A percentile compares a stretch with the other conserved stretches of the same genome.
Evolutionary conservation across 305 asterid species (phyloP).

Genomic region (Fraxinus albicans): DNA sequence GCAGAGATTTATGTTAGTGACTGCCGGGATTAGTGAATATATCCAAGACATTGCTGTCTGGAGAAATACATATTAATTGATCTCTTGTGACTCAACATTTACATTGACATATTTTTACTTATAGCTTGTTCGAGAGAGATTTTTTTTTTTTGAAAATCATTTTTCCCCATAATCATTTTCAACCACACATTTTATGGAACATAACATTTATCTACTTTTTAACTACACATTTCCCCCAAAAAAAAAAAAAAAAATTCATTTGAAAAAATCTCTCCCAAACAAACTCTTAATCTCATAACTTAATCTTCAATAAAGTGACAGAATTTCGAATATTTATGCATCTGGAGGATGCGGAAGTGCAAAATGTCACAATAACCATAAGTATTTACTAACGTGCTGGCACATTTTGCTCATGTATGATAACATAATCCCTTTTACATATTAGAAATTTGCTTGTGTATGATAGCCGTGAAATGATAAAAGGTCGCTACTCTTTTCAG

Average conservation of each 20-base stretch:
- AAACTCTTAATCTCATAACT: not conserved
- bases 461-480: not conserved
- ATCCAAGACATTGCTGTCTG: not conserved
- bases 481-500: not conserved
- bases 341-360: not conserved
- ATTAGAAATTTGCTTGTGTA: not conserved
- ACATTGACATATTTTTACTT: not conserved
- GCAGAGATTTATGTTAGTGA: not conserved
- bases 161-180: not conserved
- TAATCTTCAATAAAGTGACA: constrained; percentile 3
- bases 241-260: not conserved
- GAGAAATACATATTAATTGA: not conserved
- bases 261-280: not conserved
- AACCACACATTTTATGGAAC: not conserved
- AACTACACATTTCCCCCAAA: not conserved
- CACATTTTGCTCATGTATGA: not conserved
- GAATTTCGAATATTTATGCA: not conserved
- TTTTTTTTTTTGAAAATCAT: not conserved
- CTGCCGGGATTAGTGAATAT: not conserved
- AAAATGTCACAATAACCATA: not conserved
- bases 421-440: not conserved
- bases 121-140: not conserved
- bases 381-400: not conserved
- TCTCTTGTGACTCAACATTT: not conserved
- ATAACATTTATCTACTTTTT: not conserved